phyloP scores from a whole-genome alignment of 768 basidiomycete genomes.

The Leccinum boreale region DNA sequence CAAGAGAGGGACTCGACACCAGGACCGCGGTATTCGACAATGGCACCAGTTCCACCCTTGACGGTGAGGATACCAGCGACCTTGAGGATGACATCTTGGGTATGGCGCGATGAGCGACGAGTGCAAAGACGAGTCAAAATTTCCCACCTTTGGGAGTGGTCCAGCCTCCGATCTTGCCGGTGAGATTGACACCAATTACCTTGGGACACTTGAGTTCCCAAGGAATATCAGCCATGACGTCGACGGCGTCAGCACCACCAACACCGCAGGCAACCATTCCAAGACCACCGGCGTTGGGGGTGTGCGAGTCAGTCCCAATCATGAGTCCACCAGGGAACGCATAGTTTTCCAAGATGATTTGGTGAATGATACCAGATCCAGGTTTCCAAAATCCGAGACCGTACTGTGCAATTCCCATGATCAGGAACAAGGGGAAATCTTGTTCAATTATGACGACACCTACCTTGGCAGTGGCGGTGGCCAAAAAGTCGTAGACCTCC shows the following conservation, averaged over 20 bases:
- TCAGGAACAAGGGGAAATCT: not conserved
- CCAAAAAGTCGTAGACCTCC: slow-evolving; percentile 99
- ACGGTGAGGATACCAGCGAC: slow-evolving; percentile 98
- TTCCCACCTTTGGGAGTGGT: slow-evolving; percentile 89
- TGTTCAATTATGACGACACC: slow-evolving; percentile 11
- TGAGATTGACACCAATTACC: slow-evolving; percentile 96
- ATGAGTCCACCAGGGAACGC: slow-evolving; percentile 99
- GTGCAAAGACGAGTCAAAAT: not conserved
- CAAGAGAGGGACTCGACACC: slow-evolving; percentile 95
- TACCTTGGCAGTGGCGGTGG: slow-evolving; percentile 91
- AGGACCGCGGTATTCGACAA: slow-evolving; percentile 94
- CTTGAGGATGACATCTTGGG: slow-evolving; percentile 92
- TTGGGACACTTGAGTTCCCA: slow-evolving; percentile 99
- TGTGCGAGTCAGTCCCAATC: slow-evolving; percentile 99
- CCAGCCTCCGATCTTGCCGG: slow-evolving; percentile 95
- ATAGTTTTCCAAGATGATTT: slow-evolving; percentile 99
- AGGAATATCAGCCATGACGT: slow-evolving; percentile 96
- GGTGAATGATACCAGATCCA: slow-evolving; percentile 98
- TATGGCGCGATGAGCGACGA: slow-evolving; percentile 8
- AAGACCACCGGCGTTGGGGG: slow-evolving; percentile 98
- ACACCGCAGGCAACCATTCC: slow-evolving; percentile 99
- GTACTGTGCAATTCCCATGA: slow-evolving; percentile 49
- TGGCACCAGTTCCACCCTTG: slow-evolving; percentile 98
- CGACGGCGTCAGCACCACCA: slow-evolving; percentile 98
- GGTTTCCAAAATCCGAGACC: slow-evolving; percentile 99